Base-by-base conservation (phyloP, 805 yeast genomes). In the Saccharomyces eubayanus region DNA sequence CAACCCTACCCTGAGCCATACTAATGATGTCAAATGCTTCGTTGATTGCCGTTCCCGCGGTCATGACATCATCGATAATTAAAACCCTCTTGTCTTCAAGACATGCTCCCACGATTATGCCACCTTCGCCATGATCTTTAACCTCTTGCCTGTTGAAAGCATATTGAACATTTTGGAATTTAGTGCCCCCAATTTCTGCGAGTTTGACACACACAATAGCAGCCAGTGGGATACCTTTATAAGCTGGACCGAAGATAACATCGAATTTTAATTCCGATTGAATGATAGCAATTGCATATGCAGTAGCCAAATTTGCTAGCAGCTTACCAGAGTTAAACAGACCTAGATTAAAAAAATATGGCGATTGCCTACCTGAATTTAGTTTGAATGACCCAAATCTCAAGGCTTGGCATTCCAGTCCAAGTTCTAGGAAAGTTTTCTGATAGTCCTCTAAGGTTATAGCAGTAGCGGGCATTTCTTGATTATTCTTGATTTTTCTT, bases 71-170 rank as follows among this genome's bases (percentile, higher is more conserved):
- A 70, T 90, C 97, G 58, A 90, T 87, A 61, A 90, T 85, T 63
- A 90, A 75, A 16, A 89, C 81, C 53, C 75, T 77, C 69, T 89
- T 85, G 49, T 79, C 86, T 56, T 77, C 75, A 62, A 90, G 77
- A 4, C 79, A 71, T 51, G 84, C 80, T 29, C 97, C 97, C 48
- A 91, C 97, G 62, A 90, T 85, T 49, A 80, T 78, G 4, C 97
- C 97, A 57, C 97, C 97, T 73, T 90, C 97, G 49, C 97, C 97
- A 67, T 90, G 97, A 67, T 89, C 96, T 73, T 91, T 91, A 78
- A 85, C 85, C 72, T 88, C 96, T 73, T 90, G 90, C 70, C 97
- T 82, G 77, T 90, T 90, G 77, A 87, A 90, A 16, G 96, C 82
- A 69, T 89, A 90, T 36, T 87, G 87, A 48, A 87, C 74, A 55